Percentiles rank a stretch among this genome's conserved stretches.
phyloP scores from a whole-genome alignment of 208 protist genomes.

The Leishmania arabica region DNA sequence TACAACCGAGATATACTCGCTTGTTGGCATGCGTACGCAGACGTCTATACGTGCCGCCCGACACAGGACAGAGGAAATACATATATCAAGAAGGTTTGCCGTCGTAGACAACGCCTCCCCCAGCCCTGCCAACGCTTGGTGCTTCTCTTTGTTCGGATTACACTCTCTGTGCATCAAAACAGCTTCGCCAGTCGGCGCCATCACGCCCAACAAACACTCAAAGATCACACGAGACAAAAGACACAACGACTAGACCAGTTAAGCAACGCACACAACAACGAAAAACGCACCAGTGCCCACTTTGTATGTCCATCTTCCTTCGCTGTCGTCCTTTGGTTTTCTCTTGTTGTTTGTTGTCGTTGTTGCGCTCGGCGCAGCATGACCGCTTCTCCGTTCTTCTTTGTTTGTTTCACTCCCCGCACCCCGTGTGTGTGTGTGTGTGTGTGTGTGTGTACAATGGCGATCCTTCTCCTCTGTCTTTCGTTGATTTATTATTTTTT shows the following conservation, averaged over 20 bases:
- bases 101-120: background rate
- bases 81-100: background rate
- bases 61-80: background rate
- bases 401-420: no score
- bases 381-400: no score
- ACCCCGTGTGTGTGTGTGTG: no score
- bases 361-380: no score
- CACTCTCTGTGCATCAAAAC: background rate
- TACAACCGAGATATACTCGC: background rate
- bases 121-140: background rate
- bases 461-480: no score
- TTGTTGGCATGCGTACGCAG: background rate
- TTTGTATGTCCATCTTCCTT: no score
- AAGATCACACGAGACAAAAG: background rate
- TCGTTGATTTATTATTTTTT: no score
- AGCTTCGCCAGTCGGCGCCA: background rate
- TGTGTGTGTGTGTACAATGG: no score
- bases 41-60: background rate
- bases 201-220: background rate
- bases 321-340: background rate
- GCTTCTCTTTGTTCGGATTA: background rate
- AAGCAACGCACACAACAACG: background rate
- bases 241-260: background rate
- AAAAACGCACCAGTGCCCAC: no score
- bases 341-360: background rate